Base-by-base conservation (phyloP, 2,329 filamentous ascomycete species). In the Chaetomium sp. region DNA sequence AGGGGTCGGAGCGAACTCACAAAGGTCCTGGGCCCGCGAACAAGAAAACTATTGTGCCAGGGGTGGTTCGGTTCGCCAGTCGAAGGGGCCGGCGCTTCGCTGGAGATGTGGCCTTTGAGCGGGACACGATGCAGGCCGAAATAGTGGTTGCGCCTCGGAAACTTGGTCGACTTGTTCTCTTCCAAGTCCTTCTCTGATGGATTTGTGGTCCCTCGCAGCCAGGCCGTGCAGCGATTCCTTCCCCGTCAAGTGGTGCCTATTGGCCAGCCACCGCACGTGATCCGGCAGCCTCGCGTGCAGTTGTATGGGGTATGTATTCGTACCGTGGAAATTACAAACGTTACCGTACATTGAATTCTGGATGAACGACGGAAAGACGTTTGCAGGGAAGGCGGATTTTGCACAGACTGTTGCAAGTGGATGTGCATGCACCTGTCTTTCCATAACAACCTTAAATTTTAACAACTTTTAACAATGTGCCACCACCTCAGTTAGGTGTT, bases 111-210 rank as follows among this genome's bases (percentile, higher is more conserved):
- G 25, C 21, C 33, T 45, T 45, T 47, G 16, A 60, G 60, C 50
- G 62, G 59, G 42, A 58, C 53, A 65, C 60, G 65, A 66, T 66
- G 66, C 66, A 65, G 66, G 62, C 65, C 64, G 65, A 57, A 60
- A 58, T 35, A 47, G 64, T 58, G 61, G 64, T 68, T 35, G 60
- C 64, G 58, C 55, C 64, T 65, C 53, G 55, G 63, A 67, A 67
- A 64, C 65, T 68, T 62, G 21, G 62, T 67, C 54, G 66, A 66
- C 65, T 67, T 65, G 67, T 68, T 68, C 64, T 67, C 64, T 65
- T 67, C 65, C 57, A 64, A 65, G 66, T 60, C 65, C 61, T 65
- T 51, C 59, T 63, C 59, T 63, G 55, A 47, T 67, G 29, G 68
- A 68, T 68, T 70, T 70, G 68, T 70, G 69, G 67, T 68, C 65